phyloP scores from a whole-genome alignment of 2,329 filamentous ascomycete genomes.

The Colletotrichum camelliae region DNA sequence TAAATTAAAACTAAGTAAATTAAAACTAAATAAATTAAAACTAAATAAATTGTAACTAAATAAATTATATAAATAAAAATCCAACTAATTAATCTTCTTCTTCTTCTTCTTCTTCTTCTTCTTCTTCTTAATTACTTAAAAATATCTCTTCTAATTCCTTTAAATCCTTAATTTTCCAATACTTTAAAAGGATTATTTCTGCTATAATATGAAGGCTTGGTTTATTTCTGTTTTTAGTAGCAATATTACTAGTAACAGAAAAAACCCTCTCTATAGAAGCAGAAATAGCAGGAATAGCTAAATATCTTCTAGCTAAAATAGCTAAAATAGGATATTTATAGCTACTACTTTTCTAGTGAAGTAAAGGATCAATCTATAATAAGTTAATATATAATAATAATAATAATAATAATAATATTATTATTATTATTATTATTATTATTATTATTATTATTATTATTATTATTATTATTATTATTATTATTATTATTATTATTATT shows the following conservation, averaged over 20 bases:
- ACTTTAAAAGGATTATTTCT: background rate
- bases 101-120: background rate
- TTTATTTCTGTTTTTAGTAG: background rate
- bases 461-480: no score
- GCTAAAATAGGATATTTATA: background rate
- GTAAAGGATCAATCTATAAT: background rate
- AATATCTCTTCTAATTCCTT: background rate
- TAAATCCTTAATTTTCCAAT: background rate
- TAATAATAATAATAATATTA: no score
- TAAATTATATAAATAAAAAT: background rate
- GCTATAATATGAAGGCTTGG: background rate
- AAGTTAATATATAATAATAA: background rate
- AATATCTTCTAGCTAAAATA: background rate
- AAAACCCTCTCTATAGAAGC: background rate
- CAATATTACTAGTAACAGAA: background rate
- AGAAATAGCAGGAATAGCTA: slow-evolving; percentile 21
- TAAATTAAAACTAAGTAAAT: background rate
- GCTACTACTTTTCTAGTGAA: background rate
- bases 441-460: no score
- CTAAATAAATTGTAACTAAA: background rate
- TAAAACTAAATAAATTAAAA: background rate
- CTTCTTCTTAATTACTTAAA: background rate
- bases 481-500: no score
- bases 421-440: no score
- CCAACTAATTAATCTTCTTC: background rate